Conservation (phyloP, 2,329 filamentous ascomycete genomes). For the Cryphonectria japonica region DNA sequence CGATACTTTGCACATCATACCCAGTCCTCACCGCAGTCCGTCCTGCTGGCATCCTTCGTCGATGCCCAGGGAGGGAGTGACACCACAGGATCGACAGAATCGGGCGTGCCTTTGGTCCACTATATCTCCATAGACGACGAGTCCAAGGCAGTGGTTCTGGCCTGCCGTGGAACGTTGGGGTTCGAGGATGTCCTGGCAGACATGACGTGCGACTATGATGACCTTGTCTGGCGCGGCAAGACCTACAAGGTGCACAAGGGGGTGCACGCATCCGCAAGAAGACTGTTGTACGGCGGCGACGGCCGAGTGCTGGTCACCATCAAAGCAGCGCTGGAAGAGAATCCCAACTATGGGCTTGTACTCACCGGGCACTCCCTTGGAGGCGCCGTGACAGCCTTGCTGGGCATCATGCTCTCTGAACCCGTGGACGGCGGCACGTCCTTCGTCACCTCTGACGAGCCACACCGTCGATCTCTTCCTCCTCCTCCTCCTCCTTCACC, state of each 20-base stretch:
- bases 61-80: slow-evolving; percentile 71
- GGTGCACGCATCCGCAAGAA: slow-evolving; percentile 71
- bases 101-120: slow-evolving; percentile 71
- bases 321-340: slow-evolving; percentile 66
- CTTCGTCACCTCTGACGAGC: slow-evolving; percentile 64
- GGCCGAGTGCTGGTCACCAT: slow-evolving; percentile 69
- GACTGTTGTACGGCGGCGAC: slow-evolving; percentile 69
- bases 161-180: slow-evolving; percentile 71
- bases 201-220: slow-evolving; percentile 75
- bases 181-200: slow-evolving; percentile 76
- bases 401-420: slow-evolving; percentile 73
- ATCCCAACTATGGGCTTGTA: slow-evolving; percentile 70
- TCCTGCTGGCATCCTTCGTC: slow-evolving; percentile 71
- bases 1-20: slow-evolving; percentile 68
- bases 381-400: slow-evolving; percentile 69
- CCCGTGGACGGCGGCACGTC: slow-evolving; percentile 58
- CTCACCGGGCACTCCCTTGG: slow-evolving; percentile 72
- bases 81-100: slow-evolving; percentile 64
- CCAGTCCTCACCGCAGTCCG: slow-evolving; percentile 58
- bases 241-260: slow-evolving; percentile 75
- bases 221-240: slow-evolving; percentile 64
- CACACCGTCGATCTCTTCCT: slow-evolving; percentile 46
- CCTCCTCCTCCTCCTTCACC: slow-evolving; percentile 34
- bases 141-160: slow-evolving; percentile 72
- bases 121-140: slow-evolving; percentile 74